phyloP scores from a whole-genome alignment of 176 grass and related monocot species.

The Oryza brachyantha region DNA sequence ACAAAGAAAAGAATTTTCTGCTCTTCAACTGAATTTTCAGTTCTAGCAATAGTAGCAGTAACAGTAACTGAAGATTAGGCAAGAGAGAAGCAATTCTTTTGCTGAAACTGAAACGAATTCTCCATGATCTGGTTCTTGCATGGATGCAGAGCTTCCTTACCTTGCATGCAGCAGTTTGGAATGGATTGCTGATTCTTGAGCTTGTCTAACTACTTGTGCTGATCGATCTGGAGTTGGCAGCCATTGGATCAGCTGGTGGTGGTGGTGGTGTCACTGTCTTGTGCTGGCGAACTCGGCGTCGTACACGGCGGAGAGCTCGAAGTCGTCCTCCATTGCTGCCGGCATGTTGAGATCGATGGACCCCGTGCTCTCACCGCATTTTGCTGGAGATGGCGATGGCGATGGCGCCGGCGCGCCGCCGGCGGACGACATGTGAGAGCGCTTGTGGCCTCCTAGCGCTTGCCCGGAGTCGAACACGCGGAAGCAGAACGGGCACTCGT shows the following conservation, averaged over 20 bases:
- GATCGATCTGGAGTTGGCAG: constrained; percentile 8
- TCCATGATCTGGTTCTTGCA: constrained; percentile 30
- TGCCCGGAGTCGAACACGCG: constrained; percentile 82
- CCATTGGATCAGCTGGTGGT: constrained; percentile 2
- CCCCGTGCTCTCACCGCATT: constrained; percentile 39
- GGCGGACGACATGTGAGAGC: constrained; percentile 42
- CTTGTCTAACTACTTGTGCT: neutral
- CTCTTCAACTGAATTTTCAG: constrained; percentile 28
- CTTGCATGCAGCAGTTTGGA: neutral
- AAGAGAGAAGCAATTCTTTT: neutral
- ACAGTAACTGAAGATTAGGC: neutral
- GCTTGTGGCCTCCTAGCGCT: constrained; percentile 90
- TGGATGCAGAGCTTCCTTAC: neutral
- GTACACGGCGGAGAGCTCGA: constrained; percentile 85
- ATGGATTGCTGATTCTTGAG: neutral
- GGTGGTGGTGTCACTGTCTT: constrained; percentile 25
- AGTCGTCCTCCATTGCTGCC: constrained; percentile 67
- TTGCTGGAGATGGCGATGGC: constrained; percentile 11
- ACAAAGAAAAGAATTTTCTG: constrained; percentile 23
- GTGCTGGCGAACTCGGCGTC: constrained; percentile 54
- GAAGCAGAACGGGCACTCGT: constrained; percentile 85
- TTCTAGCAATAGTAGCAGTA: constrained; percentile 4
- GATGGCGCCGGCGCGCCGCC: neutral
- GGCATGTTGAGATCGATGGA: constrained; percentile 87
- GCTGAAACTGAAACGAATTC: constrained; percentile 21